These are phyloP conservation scores for Yarrowia keelungensis DNA, from an alignment of 805 yeast genomes.

Conservation along the genomic window DNA sequence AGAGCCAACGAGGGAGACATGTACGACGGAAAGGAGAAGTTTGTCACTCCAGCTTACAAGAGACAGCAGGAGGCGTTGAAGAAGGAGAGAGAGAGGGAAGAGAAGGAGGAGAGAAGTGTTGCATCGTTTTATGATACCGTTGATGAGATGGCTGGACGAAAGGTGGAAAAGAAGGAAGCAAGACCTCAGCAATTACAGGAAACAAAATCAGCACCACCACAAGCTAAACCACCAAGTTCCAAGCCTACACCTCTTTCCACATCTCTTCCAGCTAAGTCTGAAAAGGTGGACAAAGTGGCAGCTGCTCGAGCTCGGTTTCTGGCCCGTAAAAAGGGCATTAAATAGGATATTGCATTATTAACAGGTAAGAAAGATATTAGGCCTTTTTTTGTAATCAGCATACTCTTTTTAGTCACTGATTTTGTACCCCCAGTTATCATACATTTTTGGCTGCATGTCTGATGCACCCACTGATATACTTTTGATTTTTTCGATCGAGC, in stretches of 20 bases:
- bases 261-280: background rate
- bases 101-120: conserved; percentile 40
- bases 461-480: conserved; percentile 12
- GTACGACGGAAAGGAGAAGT: conserved; percentile 54
- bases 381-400: no score
- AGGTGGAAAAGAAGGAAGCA: background rate
- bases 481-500: conserved; percentile 5
- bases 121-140: conserved; percentile 22
- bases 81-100: conserved; percentile 41
- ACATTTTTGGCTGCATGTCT: background rate
- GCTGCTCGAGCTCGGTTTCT: conserved; percentile 32
- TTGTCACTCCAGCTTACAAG: conserved; percentile 59
- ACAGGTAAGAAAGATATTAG: no score
- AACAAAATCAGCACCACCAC: no score
- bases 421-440: no score
- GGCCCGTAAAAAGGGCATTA: conserved; percentile 6
- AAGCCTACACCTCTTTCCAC: background rate
- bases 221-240: background rate
- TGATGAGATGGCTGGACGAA: conserved; percentile 1
- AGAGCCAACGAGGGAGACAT: conserved; percentile 53
- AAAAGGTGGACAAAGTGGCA: conserved; percentile 17
- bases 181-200: no score
- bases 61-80: conserved; percentile 50
- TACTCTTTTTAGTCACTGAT: no score
- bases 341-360: background rate